Conservation (phyloP, 2,329 filamentous ascomycete genomes). For the Rhynchosporium graminicola region DNA sequence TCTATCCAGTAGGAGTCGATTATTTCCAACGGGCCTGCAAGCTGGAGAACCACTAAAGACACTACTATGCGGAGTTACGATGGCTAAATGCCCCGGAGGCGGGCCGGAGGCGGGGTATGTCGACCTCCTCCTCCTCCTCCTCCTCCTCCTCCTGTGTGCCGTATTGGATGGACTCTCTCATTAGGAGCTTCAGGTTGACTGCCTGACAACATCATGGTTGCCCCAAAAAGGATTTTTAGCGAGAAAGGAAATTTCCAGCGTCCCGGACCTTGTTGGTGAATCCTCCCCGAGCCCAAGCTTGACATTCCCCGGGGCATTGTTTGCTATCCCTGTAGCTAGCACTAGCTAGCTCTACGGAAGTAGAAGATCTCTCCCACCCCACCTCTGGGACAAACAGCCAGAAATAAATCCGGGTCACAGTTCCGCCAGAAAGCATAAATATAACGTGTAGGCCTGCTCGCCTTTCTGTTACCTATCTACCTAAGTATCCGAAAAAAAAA, state of each 20-base stretch:
- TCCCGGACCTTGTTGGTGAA: background rate
- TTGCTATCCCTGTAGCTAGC: slow-evolving; percentile 2
- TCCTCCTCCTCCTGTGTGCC: too few species aligned
- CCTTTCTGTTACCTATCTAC: background rate
- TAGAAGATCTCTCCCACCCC: background rate
- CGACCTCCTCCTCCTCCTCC: background rate
- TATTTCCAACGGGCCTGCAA: background rate
- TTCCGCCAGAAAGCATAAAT: slow-evolving; percentile 18
- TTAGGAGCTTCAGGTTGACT: background rate
- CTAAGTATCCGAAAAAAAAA: background rate
- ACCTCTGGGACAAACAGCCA: slow-evolving; percentile 8
- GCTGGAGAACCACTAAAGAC: too few species aligned
- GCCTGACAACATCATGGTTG: slow-evolving; percentile 3
- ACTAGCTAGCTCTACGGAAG: background rate
- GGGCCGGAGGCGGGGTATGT: background rate
- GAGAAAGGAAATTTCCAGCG: background rate
- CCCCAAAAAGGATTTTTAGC: background rate
- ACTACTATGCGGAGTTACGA: background rate
- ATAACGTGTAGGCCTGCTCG: background rate
- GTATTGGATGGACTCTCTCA: background rate
- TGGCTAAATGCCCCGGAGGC: background rate
- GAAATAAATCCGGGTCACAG: slow-evolving; percentile 15
- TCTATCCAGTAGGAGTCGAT: background rate
- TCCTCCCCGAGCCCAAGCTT: background rate
- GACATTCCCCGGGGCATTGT: background rate